Base-by-base conservation (phyloP, 805 yeast genomes). In the Myxozyma geophila region DNA sequence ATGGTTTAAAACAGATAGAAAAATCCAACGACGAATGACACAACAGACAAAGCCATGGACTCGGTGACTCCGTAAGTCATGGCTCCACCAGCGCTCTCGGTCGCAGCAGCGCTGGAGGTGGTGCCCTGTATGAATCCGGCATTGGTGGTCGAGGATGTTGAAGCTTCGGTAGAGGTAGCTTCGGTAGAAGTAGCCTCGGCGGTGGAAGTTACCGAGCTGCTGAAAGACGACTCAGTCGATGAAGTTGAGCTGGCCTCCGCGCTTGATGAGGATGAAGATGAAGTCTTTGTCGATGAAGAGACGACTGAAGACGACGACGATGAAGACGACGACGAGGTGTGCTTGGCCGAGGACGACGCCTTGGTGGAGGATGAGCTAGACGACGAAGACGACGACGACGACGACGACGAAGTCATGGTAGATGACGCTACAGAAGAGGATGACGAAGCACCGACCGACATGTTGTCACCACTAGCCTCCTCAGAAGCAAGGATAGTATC, bases 381-480 rank as follows among this genome's bases (percentile, higher is more conserved):
- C 33, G 64, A 44, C 41, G 66, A 52, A 23, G 60, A 6, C n/a
- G 37, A 23, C 21, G 65, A 21, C 5, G 70, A 55, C 4, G 62
- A 35, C 51, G 55, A 35, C 9, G 63, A 41, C 0, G 48, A 12
- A 50, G 60, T 12, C 28, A 59, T 35, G 36, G 70, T 17, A 13
- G 66, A 44, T 12, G 67, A 39, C 41, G 54, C 36, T 19, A 65
- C 40, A 15, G 69, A 54, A 17, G 68, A 56, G 36, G 64, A 51
- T 12, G 67, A 68, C 13, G 70, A 67, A 54, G 68, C 73, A 35
- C 74, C 77, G 7, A 78, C 76, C 55, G 81, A 79, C 17, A 86
- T 85, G 70, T 89, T 82, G 54, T 84, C 77, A 10, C 97, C 97
- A 36, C 87, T 79, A 37, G 86, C 89, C 37, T 82, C 85, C n/a